Base-by-base conservation (phyloP, 2,329 filamentous ascomycete species). In the Fusarium chaquense region DNA sequence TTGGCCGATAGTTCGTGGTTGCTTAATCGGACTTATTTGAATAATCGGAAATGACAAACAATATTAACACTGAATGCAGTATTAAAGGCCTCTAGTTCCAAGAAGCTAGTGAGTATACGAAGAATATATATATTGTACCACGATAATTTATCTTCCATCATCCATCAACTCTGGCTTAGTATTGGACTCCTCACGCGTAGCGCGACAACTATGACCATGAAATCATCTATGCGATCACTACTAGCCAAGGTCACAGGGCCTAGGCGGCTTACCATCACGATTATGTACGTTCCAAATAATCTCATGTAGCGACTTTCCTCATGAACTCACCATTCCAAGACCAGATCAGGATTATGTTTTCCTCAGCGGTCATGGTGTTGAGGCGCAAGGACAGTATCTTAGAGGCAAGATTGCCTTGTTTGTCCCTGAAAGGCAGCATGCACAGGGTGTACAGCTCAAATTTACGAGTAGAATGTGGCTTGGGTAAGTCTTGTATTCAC, bases 401-500 rank as follows among this genome's bases (percentile, higher is more conserved):
- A 44, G 59, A 0, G 61, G 61, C 8, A 50, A 50, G 3, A 7
- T 64, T 1, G 4, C 16, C 0, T 18, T 64, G 2, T 64, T 50
- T 7, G 7, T 64, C 2, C 61, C 61, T 1, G 38, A 45, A 2
- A 41, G 24, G 1, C 22, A 50, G 2, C 22, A 11, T 11, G 10
- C 50, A 1, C 10, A 18, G 9, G 35, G 13, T 2, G 51, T 64
- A 7, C 51, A 58, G 0, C 44, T 64, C 0, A 58, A 64, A 3
- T 15, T 64, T 5, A 58, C 33, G 1, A 50, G 61, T 40, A 28
- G 61, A 11, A 64, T 64, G 51, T 64, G 61, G 61, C 26, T 64
- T 24, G 61, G 61, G 61, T 64, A 40, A 15, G 59, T 38, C 16
- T 6, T 5, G 6, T 5, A 1, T 11, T 18, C 18, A 5, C 9